A percentile compares a stretch with the other conserved stretches of the same genome.
Conservation (phyloP, 352 stramenopile species). For the Globisporangium perplexum region DNA sequence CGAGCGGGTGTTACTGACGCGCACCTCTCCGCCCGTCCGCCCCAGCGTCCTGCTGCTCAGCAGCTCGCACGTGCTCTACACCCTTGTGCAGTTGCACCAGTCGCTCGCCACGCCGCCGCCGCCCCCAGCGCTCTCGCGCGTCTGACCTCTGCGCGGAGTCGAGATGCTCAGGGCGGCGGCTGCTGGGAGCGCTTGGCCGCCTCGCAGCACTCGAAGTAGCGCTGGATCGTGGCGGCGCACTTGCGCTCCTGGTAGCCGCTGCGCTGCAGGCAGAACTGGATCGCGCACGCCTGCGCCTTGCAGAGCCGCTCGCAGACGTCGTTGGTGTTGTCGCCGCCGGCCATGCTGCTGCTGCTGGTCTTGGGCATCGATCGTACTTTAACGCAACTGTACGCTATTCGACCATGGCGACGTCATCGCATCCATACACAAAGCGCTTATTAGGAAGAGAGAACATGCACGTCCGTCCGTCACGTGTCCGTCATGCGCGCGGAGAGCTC, state of each 20-base stretch:
- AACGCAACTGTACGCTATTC: no score
- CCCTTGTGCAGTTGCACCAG: conserved; percentile 25
- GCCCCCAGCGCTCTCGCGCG: not conserved
- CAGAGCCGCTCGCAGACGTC: conserved; percentile 51
- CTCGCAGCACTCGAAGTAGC: conserved; percentile 71
- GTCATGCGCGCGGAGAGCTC: no score
- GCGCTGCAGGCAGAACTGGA: conserved; percentile 79
- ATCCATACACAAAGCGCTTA: no score
- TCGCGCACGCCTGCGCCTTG: conserved; percentile 71
- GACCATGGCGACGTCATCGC: no score
- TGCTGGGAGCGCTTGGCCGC: conserved; percentile 32
- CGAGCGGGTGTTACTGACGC: not conserved
- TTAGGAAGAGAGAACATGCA: no score
- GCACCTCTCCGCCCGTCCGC: not conserved
- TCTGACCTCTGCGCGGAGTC: no score
- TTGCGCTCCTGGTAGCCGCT: conserved; percentile 67
- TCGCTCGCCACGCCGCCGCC: conserved; percentile 11
- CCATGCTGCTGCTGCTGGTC: not conserved
- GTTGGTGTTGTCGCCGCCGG: not conserved
- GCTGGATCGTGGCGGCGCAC: conserved; percentile 53
- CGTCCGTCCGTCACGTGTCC: no score
- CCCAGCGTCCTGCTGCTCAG: conserved; percentile 38
- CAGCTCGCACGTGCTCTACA: conserved; percentile 42
- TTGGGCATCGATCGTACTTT: no score
- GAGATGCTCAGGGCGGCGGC: not conserved